phyloP scores from a whole-genome alignment of 805 yeast species.

The Alloascoidea africana region DNA sequence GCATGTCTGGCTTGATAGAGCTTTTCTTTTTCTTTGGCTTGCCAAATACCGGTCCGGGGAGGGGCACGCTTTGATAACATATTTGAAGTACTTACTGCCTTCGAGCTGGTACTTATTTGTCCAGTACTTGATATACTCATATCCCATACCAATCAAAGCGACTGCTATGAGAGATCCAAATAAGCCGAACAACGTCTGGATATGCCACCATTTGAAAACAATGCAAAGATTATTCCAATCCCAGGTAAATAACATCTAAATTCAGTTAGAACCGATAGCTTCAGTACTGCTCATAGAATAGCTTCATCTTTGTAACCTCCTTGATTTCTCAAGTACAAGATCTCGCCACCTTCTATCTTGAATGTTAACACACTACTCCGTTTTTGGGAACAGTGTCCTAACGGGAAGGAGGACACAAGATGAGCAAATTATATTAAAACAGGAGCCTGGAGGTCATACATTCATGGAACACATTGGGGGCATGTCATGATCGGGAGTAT shows the following conservation, averaged over 20 bases:
- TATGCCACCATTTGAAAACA: constrained; percentile 71
- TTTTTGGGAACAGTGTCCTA: too few relatives aligned
- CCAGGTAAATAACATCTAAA: constrained; percentile 64
- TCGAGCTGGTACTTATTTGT: too few relatives aligned
- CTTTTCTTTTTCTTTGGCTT: too few relatives aligned
- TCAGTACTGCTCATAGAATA: background rate
- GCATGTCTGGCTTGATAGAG: too few relatives aligned
- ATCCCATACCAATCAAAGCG: constrained; percentile 33
- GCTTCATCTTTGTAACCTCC: background rate
- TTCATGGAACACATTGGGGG: constrained; percentile 7
- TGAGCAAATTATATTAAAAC: background rate
- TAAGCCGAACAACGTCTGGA: constrained; percentile 34
- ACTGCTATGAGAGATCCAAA: constrained; percentile 35
- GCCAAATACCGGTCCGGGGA: too few relatives aligned
- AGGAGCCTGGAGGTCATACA: background rate
- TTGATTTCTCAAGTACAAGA: too few relatives aligned
- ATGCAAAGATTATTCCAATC: constrained; percentile 59
- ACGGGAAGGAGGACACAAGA: background rate
- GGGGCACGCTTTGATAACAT: too few relatives aligned
- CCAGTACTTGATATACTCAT: constrained; percentile 42
- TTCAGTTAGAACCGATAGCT: constrained; percentile 5
- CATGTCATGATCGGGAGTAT: constrained; percentile 8
- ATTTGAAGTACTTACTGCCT: too few relatives aligned
- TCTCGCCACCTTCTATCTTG: too few relatives aligned
- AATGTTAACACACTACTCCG: too few relatives aligned